A percentile compares a stretch with the other conserved stretches of the same genome.
These are phyloP conservation scores for Pseudocercospora macadamiae DNA, from an alignment of 2,329 filamentous ascomycete species.

Conservation along the genomic window DNA sequence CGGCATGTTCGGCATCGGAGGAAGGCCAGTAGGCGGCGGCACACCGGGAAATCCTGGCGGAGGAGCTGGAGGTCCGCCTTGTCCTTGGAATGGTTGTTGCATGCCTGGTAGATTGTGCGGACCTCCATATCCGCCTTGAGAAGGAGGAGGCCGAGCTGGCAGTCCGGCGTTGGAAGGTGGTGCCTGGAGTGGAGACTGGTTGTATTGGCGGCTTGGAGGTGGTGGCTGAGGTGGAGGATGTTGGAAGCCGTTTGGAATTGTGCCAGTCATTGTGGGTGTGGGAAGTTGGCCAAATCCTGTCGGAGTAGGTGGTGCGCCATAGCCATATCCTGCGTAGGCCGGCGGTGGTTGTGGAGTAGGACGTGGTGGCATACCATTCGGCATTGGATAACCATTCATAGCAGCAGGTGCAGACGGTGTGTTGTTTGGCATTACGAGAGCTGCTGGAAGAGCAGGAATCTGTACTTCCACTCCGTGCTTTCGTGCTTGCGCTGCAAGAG, in stretches of 20 bases:
- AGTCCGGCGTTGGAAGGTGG: conserved; percentile 62
- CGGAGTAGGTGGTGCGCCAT: conserved; percentile 24
- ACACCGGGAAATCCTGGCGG: conserved; percentile 41
- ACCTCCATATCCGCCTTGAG: conserved; percentile 69
- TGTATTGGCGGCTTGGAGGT: conserved; percentile 31
- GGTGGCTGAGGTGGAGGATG: conserved; percentile 16
- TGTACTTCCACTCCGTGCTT: conserved; percentile 90
- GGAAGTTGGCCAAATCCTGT: conserved; percentile 20
- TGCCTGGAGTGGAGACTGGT: conserved; percentile 58
- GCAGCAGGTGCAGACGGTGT: conserved; percentile 48
- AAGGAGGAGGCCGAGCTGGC: conserved; percentile 71
- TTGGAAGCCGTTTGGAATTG: conserved; percentile 18
- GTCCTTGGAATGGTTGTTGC: conserved; percentile 42
- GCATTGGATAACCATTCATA: conserved; percentile 41
- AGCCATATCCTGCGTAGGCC: conserved; percentile 22
- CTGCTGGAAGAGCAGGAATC: conserved; percentile 73
- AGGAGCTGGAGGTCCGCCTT: conserved; percentile 38
- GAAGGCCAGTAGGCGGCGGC: conserved; percentile 46
- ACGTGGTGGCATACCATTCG: conserved; percentile 36
- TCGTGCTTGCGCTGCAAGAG: conserved; percentile 88
- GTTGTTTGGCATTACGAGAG: conserved; percentile 60
- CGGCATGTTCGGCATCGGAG: conserved; percentile 41
- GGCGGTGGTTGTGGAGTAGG: conserved; percentile 27
- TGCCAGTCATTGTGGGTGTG: conserved; percentile 21
- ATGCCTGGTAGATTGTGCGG: conserved; percentile 55